Percentiles rank a stretch among this genome's conserved stretches.
These are phyloP conservation scores for Aspergillus sp. DNA, from an alignment of 2,329 filamentous ascomycete species.

Conservation along the genomic window DNA sequence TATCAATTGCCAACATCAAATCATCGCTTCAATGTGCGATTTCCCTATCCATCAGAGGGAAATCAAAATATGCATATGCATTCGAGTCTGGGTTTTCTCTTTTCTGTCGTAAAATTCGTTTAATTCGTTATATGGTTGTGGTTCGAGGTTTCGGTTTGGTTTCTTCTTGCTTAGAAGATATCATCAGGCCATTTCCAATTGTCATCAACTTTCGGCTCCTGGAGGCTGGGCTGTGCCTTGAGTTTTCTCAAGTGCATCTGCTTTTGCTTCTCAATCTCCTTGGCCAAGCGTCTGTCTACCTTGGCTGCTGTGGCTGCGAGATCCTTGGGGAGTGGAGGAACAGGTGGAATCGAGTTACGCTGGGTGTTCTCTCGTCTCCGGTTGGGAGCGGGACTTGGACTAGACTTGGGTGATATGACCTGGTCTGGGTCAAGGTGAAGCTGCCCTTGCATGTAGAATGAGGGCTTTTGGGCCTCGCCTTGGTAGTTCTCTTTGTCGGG, in stretches of 20 bases:
- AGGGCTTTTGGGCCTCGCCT: slow-evolving; percentile 2
- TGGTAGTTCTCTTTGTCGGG: slow-evolving; percentile 12
- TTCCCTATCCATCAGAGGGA: too few species aligned
- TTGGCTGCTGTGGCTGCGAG: slow-evolving; percentile 24
- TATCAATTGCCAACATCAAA: too few species aligned
- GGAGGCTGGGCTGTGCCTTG: background rate
- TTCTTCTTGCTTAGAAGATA: too few species aligned
- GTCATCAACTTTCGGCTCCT: slow-evolving; percentile 6
- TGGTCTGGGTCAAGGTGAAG: slow-evolving; percentile 15
- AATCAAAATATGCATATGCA: too few species aligned
- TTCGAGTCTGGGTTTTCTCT: too few species aligned
- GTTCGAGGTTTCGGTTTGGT: too few species aligned
- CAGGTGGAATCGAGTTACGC: slow-evolving; percentile 34
- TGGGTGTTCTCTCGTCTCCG: slow-evolving; percentile 1
- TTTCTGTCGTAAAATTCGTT: too few species aligned
- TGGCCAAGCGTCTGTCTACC: slow-evolving; percentile 15
- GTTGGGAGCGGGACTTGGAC: slow-evolving; percentile 11
- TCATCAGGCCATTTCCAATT: slow-evolving; percentile 36
- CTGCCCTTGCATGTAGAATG: slow-evolving; percentile 16
- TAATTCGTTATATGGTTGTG: too few species aligned
- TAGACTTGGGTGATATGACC: slow-evolving; percentile 6
- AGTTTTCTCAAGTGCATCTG: too few species aligned
- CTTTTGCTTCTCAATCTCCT: slow-evolving; percentile 14
- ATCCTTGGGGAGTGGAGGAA: slow-evolving; percentile 35
- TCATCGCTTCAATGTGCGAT: too few species aligned